These are phyloP conservation scores for Kockovaella imperatae DNA, from an alignment of 768 basidiomycete species.

Conservation along the genomic window DNA sequence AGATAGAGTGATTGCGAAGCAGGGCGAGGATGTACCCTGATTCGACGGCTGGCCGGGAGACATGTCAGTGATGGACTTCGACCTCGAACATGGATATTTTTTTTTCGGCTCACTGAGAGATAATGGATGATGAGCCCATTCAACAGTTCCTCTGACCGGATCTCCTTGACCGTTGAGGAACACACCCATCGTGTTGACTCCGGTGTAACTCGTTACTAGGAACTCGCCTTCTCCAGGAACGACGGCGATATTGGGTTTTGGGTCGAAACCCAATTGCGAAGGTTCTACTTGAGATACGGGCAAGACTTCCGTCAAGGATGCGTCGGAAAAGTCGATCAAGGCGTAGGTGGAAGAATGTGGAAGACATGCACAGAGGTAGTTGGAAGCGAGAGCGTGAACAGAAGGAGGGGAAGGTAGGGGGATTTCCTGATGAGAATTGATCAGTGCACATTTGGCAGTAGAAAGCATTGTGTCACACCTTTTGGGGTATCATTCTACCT, in stretches of 20 bases:
- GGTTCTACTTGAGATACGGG: constrained; percentile 66
- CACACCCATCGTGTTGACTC: constrained; percentile 68
- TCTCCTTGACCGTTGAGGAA: constrained; percentile 80
- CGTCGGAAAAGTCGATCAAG: constrained; percentile 67
- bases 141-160: constrained; percentile 78
- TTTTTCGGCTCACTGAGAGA: constrained; percentile 57
- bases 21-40: constrained; percentile 72
- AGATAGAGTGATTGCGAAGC: constrained; percentile 67
- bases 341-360: constrained; percentile 51
- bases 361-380: constrained; percentile 36
- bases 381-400: constrained; percentile 25
- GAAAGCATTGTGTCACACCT: constrained; percentile 18
- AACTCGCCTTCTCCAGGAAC: constrained; percentile 68
- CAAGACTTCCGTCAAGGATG: constrained; percentile 62
- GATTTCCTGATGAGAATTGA: constrained; percentile 33
- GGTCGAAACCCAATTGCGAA: constrained; percentile 19
- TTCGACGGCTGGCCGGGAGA: constrained; percentile 76
- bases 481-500: constrained; percentile 22
- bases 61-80: constrained; percentile 1
- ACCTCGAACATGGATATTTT: neutral
- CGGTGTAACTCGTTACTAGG: constrained; percentile 77
- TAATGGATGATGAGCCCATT: constrained; percentile 73
- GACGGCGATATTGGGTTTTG: constrained; percentile 56
- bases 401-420: constrained; percentile 40
- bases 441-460: neutral